Evolutionary conservation across 257 asterid species (phyloP).

Genomic region (Eustoma russellianum): DNA sequence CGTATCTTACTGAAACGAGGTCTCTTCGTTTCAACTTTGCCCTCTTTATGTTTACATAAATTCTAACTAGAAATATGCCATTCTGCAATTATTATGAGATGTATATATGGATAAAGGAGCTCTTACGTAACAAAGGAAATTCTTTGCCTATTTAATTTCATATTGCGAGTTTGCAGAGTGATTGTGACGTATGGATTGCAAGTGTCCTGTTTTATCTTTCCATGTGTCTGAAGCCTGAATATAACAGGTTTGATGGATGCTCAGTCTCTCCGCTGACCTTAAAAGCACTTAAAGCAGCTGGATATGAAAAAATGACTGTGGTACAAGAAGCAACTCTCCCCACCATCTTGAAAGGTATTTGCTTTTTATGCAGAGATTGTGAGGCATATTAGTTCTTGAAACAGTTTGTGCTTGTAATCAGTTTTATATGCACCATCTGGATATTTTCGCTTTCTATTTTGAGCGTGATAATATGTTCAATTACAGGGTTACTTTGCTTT

Average conservation of each 20-base stretch:
- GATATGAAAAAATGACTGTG: slow-evolving; percentile 83
- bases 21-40: slow-evolving; percentile 1
- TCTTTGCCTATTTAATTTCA: background rate
- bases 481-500: too few relatives aligned
- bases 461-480: too few relatives aligned
- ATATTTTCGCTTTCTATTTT: too few relatives aligned
- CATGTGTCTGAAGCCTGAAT: slow-evolving; percentile 3
- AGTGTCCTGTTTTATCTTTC: too few relatives aligned
- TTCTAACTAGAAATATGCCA: slow-evolving; percentile 1
- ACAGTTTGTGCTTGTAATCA: too few relatives aligned
- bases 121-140: background rate
- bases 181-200: too few relatives aligned
- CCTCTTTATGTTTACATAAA: background rate
- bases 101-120: background rate
- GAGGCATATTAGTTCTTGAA: too few relatives aligned
- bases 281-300: slow-evolving; percentile 85
- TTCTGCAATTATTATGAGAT: slow-evolving; percentile 1
- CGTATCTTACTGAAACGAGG: slow-evolving; percentile 93
- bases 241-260: slow-evolving; percentile 72
- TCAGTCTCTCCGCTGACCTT: slow-evolving; percentile 62
- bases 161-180: too few relatives aligned
- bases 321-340: slow-evolving; percentile 98
- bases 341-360: slow-evolving; percentile 63
- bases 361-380: background rate
- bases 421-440: too few relatives aligned